phyloP scores from a whole-genome alignment of 305 asterid genomes.

The Coffea humblotiana region DNA sequence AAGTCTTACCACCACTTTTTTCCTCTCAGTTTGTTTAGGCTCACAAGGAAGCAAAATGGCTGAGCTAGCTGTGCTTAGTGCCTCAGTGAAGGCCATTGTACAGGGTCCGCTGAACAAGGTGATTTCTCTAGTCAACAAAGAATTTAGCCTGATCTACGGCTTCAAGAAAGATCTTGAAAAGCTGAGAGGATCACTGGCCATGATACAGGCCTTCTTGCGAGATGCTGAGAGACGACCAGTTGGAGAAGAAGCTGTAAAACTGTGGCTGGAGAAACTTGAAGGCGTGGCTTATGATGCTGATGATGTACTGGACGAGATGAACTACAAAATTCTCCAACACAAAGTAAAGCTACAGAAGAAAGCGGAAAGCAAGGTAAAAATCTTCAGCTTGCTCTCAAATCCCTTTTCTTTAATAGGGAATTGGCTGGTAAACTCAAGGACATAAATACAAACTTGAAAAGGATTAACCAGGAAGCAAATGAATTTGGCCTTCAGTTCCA shows the following conservation, averaged over 20 bases:
- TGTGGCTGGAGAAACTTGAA: constrained; percentile 22
- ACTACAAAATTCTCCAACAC: constrained; percentile 8
- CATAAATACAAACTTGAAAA: constrained; percentile 14
- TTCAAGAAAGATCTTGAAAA: not conserved
- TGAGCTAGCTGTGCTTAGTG: not conserved
- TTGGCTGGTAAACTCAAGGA: constrained; percentile 22
- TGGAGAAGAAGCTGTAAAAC: not conserved
- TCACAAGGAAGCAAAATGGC: not conserved
- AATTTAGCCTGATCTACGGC: not conserved
- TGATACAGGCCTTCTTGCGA: constrained; percentile 9
- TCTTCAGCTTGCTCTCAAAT: not conserved
- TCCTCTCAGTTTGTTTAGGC: not conserved
- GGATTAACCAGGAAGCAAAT: constrained; percentile 2
- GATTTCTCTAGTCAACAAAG: not conserved
- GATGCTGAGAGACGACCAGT: constrained; percentile 16
- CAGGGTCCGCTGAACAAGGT: not conserved
- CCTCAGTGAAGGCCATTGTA: not conserved
- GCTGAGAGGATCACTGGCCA: not conserved
- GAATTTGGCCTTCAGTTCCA: constrained; percentile 1
- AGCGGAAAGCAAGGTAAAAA: not conserved
- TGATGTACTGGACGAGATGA: constrained; percentile 18
- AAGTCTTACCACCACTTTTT: not conserved
- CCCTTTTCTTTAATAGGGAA: not conserved
- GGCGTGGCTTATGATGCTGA: constrained; percentile 19
- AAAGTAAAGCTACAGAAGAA: not conserved